phyloP scores from a whole-genome alignment of 2,329 filamentous ascomycete genomes.

The Rhytidhysteron rufulum region DNA sequence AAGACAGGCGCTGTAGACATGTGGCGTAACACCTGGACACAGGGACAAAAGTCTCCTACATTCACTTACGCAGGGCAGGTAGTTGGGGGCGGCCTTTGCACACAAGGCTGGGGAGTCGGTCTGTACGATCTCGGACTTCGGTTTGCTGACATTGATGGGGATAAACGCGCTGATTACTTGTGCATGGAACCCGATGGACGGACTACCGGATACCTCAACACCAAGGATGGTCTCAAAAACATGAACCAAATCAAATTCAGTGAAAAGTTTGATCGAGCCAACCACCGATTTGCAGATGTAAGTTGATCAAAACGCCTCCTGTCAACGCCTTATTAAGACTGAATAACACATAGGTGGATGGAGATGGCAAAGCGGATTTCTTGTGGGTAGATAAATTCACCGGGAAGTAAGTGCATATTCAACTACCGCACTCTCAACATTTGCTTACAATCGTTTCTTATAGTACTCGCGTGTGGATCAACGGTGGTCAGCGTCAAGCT shows the following conservation, averaged over 20 bases:
- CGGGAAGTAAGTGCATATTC: slow-evolving; percentile 34
- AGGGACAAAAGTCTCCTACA: too few species aligned
- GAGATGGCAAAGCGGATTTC: too few species aligned
- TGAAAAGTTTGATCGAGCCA: slow-evolving; percentile 38
- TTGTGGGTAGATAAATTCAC: too few species aligned
- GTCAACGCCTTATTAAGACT: too few species aligned
- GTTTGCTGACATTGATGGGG: slow-evolving; percentile 29
- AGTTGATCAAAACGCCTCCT: too few species aligned
- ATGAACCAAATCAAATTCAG: slow-evolving; percentile 13
- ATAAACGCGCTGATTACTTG: slow-evolving; percentile 14
- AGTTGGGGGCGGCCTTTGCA: slow-evolving; percentile 10
- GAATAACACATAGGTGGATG: too few species aligned
- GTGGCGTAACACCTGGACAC: slow-evolving; percentile 23
- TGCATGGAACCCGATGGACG: slow-evolving; percentile 9
- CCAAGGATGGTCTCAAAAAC: slow-evolving; percentile 26
- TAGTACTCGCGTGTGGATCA: slow-evolving; percentile 30
- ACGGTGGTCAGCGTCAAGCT: slow-evolving; percentile 15
- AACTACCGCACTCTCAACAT: slow-evolving; percentile 35
- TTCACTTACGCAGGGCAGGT: slow-evolving; percentile 4
- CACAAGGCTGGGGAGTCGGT: slow-evolving; percentile 19
- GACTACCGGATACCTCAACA: slow-evolving; percentile 9
- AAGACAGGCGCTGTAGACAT: slow-evolving; percentile 20
- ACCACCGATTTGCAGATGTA: slow-evolving; percentile 37
- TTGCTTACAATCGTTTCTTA: too few species aligned
- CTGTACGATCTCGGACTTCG: slow-evolving; percentile 24